Conservation (phyloP, 106 monocot genomes). For the Dendrobium huoshanense region DNA sequence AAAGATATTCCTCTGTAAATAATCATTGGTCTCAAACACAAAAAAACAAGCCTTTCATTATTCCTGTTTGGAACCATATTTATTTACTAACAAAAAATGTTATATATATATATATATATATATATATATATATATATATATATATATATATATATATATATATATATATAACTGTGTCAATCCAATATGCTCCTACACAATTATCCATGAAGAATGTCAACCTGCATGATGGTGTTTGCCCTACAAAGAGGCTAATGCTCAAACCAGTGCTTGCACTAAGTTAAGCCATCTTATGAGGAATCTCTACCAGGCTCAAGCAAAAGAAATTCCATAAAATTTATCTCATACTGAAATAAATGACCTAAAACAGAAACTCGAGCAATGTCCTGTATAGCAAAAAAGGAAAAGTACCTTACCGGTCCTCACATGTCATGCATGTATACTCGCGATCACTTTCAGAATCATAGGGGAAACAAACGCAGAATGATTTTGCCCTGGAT, state of each 20-base stretch:
- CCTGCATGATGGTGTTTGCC: background rate
- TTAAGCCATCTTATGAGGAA: background rate
- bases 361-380: background rate
- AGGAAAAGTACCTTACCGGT: slow-evolving; percentile 38
- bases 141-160: too few relatives aligned
- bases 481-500: slow-evolving; percentile 25
- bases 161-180: background rate
- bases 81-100: too few relatives aligned
- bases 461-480: slow-evolving; percentile 52
- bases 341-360: background rate
- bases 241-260: background rate
- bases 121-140: too few relatives aligned
- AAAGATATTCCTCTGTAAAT: background rate
- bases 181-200: background rate
- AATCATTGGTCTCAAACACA: background rate
- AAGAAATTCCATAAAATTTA: background rate
- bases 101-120: too few relatives aligned
- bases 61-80: background rate
- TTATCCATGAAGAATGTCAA: background rate
- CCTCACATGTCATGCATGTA: slow-evolving; percentile 57
- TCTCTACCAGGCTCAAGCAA: background rate
- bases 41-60: background rate
- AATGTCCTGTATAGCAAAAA: background rate
- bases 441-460: slow-evolving; percentile 28
- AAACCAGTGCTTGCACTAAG: background rate